Conservation (phyloP, 2,329 filamentous ascomycete genomes). For the Dactylonectria estremocensis region DNA sequence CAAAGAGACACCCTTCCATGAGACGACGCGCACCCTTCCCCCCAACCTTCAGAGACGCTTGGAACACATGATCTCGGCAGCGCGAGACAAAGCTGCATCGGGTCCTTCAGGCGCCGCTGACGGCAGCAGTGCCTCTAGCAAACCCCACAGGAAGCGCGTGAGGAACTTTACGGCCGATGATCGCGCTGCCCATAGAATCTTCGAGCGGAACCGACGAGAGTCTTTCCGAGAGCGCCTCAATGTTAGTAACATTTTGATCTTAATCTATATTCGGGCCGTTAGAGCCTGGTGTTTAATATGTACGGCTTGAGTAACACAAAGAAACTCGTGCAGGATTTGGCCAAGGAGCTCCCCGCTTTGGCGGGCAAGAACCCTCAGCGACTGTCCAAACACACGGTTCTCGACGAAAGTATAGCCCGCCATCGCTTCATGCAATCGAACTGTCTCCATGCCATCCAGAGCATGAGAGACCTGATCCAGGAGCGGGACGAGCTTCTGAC, state of each 20-base stretch:
- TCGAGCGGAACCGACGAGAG: constrained; percentile 59
- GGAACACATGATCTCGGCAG: no score
- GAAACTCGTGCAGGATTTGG: no score
- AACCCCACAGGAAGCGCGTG: constrained; percentile 51
- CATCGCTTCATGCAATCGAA: constrained; percentile 45
- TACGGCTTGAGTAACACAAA: no score
- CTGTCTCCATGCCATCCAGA: constrained; percentile 35
- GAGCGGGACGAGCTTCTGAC: constrained; percentile 50
- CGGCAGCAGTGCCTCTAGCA: no score
- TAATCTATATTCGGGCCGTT: no score
- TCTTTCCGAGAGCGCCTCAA: constrained; percentile 57
- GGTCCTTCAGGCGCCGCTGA: no score
- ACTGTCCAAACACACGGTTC: constrained; percentile 58
- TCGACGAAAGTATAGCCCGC: constrained; percentile 55
- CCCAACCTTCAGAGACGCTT: no score
- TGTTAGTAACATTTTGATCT: constrained; percentile 44
- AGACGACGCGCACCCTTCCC: no score
- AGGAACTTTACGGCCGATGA: constrained; percentile 59
- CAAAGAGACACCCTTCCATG: no score
- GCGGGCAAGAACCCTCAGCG: constrained; percentile 53
- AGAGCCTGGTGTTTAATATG: no score
- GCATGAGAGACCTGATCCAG: constrained; percentile 37
- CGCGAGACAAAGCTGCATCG: no score
- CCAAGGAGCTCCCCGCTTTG: constrained; percentile 54
- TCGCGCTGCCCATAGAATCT: constrained; percentile 57